Evolutionary conservation across 257 asterid genomes (phyloP), one percentile per base, ranked within the genome.

Genomic region (Plantago major): DNA sequence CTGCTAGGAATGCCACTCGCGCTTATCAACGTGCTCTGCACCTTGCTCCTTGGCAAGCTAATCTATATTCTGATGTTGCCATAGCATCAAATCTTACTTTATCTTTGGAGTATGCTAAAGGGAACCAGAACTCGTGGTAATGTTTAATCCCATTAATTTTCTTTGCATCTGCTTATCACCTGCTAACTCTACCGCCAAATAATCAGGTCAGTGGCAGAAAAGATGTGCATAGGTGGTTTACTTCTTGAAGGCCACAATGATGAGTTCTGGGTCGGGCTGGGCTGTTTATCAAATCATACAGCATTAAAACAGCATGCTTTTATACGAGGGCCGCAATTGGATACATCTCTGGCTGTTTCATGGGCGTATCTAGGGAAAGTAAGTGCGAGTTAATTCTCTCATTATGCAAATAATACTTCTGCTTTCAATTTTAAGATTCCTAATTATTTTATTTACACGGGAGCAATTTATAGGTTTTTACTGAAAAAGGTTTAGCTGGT

Each of bases 321-420:
- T 58, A 72, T 93, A 67, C 95, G 99, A 33, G 97, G 89, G 47
- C 71, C 89, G 74, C 97, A 93, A 52, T 78, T 93, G 84, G 93
- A 93, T 63, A 84, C 81, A 55, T 84, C 96, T 70, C 75, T 86
- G 50, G 99, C 99, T 68, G 95, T 81, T 70, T 96, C 99, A 18
- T 93, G 99, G 99, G 97, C 97, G 14, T 81, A 78, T 68, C 87
- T 89, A 55, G 99, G 97, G 67, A 93, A 83, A 95, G 99, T 92
- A 83, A 72, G 62, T 55, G 48, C 62, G 1, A 22, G 57, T 52
- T 52, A 19, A 52, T 22, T 18, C 57, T 13, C 11, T 60, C 22
- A 5, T 45, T 3, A 60, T 12, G 6, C 26, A 22, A 22, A 1
- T 22, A 2, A 22, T 22, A 22, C 26, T 22, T 22, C 26, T n/a